phyloP scores from a whole-genome alignment of 768 basidiomycete genomes.

The Mrakia blollopis region DNA sequence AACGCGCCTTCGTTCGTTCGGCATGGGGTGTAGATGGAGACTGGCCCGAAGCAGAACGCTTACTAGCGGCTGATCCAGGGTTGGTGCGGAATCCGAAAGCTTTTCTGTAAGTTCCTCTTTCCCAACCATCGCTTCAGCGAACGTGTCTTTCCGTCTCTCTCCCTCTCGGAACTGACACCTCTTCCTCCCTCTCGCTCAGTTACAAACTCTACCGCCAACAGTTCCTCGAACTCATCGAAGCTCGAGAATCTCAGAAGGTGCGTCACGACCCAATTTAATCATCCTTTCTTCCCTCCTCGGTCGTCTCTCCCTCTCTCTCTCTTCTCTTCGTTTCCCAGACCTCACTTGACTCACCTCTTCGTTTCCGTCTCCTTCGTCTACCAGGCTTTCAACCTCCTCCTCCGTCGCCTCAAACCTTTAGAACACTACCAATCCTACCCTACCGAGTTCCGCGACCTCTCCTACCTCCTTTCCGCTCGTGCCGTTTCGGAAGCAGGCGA shows the following conservation, averaged over 20 bases:
- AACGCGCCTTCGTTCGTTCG: neutral
- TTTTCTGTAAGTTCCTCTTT: constrained; percentile 38
- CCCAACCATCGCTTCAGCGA: neutral
- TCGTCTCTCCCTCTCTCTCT: neutral
- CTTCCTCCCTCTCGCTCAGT: neutral
- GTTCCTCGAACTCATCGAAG: constrained; percentile 43
- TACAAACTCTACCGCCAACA: constrained; percentile 40
- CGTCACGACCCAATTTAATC: constrained; percentile 12
- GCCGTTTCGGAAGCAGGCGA: constrained; percentile 42
- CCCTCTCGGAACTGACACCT: neutral
- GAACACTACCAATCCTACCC: constrained; percentile 44
- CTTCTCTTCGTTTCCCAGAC: neutral
- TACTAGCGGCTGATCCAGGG: constrained; percentile 31
- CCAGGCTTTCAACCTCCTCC: constrained; percentile 43
- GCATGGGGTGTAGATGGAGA: constrained; percentile 38
- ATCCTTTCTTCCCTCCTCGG: neutral
- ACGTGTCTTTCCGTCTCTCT: neutral
- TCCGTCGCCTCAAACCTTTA: constrained; percentile 43
- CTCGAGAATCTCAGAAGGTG: constrained; percentile 34
- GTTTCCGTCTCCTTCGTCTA: neutral
- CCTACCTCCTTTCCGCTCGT: constrained; percentile 43
- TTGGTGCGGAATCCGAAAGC: constrained; percentile 40
- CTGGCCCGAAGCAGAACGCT: constrained; percentile 38
- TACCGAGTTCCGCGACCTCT: constrained; percentile 43
- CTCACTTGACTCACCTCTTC: neutral